phyloP scores from a whole-genome alignment of 2,329 filamentous ascomycete genomes.

The Colletotrichum sp. region DNA sequence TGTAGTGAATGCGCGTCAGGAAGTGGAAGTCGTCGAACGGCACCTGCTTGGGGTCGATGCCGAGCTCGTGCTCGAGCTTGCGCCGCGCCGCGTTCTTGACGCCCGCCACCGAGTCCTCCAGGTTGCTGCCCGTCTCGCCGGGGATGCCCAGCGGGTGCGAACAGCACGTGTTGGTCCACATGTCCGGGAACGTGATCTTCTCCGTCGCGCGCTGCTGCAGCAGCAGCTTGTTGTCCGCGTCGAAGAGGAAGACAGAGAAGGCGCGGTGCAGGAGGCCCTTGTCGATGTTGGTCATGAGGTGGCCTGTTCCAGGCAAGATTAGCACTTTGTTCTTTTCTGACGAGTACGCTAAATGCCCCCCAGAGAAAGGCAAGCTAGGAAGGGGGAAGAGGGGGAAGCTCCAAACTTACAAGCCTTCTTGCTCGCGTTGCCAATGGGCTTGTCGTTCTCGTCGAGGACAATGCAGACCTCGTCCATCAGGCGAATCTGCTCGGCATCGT shows the following conservation, averaged over 20 bases:
- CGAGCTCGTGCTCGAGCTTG: constrained; percentile 93
- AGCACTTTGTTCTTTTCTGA: not conserved
- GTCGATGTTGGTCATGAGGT: constrained; percentile 98
- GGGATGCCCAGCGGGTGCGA: constrained; percentile 94
- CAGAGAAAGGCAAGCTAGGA: not conserved
- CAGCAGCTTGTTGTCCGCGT: constrained; percentile 83
- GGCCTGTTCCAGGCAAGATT: constrained; percentile 63
- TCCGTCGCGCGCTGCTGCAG: constrained; percentile 94
- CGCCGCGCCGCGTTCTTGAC: constrained; percentile 92
- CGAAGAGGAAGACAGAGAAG: constrained; percentile 98
- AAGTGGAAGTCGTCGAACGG: constrained; percentile 92
- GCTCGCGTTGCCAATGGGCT: constrained; percentile 93
- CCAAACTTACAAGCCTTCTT: constrained; percentile 88
- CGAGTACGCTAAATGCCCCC: not conserved
- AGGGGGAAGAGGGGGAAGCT: not conserved
- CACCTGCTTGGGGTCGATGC: constrained; percentile 88
- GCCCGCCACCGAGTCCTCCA: constrained; percentile 81
- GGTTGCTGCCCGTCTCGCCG: constrained; percentile 84
- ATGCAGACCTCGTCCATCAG: constrained; percentile 99
- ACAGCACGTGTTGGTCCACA: constrained; percentile 99
- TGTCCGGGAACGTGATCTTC: constrained; percentile 98
- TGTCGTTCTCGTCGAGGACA: constrained; percentile 89
- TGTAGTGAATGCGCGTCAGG: constrained; percentile 97
- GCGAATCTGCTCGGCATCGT: constrained; percentile 97
- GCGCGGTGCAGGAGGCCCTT: constrained; percentile 94